phyloP scores from a whole-genome alignment of 2,329 filamentous ascomycete genomes.

The Tolypocladium ovalisporum region DNA sequence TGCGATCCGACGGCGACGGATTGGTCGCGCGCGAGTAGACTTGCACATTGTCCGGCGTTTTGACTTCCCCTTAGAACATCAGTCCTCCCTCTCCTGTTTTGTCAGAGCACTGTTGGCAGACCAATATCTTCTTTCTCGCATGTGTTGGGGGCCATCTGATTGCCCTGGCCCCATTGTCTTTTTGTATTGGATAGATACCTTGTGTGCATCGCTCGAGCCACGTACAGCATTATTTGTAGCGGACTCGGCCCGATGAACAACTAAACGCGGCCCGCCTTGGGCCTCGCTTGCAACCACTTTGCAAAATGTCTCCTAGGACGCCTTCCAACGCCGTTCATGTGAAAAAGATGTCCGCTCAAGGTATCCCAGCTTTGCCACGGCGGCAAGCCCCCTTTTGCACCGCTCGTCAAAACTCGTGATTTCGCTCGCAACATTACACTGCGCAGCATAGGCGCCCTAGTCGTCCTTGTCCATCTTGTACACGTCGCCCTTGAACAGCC shows the following conservation, averaged over 20 bases:
- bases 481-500: slow-evolving; percentile 48
- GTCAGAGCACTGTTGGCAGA: background rate
- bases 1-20: background rate
- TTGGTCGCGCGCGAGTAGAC: background rate
- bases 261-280: background rate
- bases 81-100: no score
- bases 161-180: background rate
- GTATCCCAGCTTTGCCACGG: background rate
- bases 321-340: background rate
- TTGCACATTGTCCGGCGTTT: slow-evolving; percentile 1
- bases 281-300: background rate
- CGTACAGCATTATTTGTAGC: background rate
- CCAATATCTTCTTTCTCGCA: background rate
- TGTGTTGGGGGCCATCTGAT: background rate
- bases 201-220: background rate
- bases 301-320: background rate
- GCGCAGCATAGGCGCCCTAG: slow-evolving; percentile 12
- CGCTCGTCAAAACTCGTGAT: background rate
- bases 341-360: background rate
- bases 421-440: background rate
- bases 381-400: background rate
- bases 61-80: background rate
- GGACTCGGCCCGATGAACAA: background rate
- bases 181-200: background rate
- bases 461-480: slow-evolving; percentile 48